phyloP scores from a whole-genome alignment of 2,329 filamentous ascomycete genomes.

The Rutstroemia sp. region DNA sequence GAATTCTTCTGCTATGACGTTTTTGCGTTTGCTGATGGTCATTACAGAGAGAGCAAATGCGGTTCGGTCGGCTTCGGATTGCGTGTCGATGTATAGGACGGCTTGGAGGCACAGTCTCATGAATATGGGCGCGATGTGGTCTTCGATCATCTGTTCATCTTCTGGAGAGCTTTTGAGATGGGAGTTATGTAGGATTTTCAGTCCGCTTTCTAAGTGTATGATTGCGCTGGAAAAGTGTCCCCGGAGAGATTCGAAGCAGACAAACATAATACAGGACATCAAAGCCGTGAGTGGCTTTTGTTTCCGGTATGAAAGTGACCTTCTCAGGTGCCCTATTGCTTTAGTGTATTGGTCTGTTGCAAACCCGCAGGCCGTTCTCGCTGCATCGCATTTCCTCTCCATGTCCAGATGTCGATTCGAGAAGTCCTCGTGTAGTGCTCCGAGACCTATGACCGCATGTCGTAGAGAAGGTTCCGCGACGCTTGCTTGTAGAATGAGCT shows the following conservation, averaged over 20 bases:
- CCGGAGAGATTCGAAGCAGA: slow-evolving; percentile 26
- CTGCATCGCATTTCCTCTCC: slow-evolving; percentile 2
- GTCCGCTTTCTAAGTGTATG: slow-evolving; percentile 25
- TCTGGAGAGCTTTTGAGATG: not conserved
- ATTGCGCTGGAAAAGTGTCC: slow-evolving; percentile 24
- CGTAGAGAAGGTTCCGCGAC: slow-evolving; percentile 20
- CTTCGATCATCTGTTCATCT: slow-evolving; percentile 18
- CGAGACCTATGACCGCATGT: slow-evolving; percentile 27
- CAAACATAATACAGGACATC: slow-evolving; percentile 27
- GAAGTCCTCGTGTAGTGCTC: slow-evolving; percentile 26
- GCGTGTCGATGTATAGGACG: slow-evolving; percentile 26
- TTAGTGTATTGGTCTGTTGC: slow-evolving; percentile 27
- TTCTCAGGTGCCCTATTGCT: slow-evolving; percentile 22
- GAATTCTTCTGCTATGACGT: slow-evolving; percentile 17
- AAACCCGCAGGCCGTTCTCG: slow-evolving; percentile 15
- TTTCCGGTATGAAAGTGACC: slow-evolving; percentile 18
- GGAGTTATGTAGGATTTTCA: slow-evolving; percentile 23
- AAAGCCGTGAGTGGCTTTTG: slow-evolving; percentile 21
- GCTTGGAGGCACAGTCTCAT: slow-evolving; percentile 23
- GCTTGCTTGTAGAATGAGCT: slow-evolving; percentile 24
- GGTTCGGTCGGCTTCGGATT: slow-evolving; percentile 12
- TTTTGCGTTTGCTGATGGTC: slow-evolving; percentile 10
- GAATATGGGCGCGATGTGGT: slow-evolving; percentile 22
- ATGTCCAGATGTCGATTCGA: slow-evolving; percentile 11
- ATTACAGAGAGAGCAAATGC: slow-evolving; percentile 17